Percentiles rank a stretch among this genome's conserved stretches.
Conservation (phyloP, 768 basidiomycete genomes). For the Boletus rufocinnamomeus region DNA sequence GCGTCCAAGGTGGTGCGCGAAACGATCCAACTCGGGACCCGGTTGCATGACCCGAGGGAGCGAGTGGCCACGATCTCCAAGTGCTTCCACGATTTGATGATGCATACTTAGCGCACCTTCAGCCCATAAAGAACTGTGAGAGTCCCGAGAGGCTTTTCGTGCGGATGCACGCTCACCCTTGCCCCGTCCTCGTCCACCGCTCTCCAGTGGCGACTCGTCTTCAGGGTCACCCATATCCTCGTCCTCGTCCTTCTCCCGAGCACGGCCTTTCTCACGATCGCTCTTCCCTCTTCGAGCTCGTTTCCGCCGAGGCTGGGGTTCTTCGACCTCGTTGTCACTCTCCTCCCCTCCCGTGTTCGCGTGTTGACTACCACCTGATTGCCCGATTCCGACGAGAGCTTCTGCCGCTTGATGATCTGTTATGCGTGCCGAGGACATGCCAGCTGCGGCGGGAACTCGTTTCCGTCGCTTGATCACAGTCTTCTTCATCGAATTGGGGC, state of each 20-base stretch:
- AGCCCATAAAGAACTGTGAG: constrained; percentile 33
- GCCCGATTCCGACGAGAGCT: constrained; percentile 81
- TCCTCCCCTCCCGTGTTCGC: constrained; percentile 41
- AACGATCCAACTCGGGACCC: constrained; percentile 34
- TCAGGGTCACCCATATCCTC: constrained; percentile 51
- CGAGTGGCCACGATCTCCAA: constrained; percentile 37
- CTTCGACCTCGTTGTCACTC: constrained; percentile 43
- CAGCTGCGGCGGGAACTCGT: constrained; percentile 86
- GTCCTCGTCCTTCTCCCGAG: constrained; percentile 45
- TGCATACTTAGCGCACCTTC: constrained; percentile 39
- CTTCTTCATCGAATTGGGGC: constrained; percentile 99
- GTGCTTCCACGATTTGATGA: constrained; percentile 37
- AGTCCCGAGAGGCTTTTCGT: constrained; percentile 39
- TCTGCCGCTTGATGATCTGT: constrained; percentile 89
- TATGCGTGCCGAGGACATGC: constrained; percentile 51
- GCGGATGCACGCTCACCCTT: constrained; percentile 41
- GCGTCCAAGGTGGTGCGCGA: constrained; percentile 37
- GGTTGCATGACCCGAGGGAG: constrained; percentile 35
- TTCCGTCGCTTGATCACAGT: constrained; percentile 98
- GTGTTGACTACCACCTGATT: constrained; percentile 41
- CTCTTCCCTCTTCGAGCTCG: constrained; percentile 46
- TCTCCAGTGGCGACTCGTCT: constrained; percentile 35
- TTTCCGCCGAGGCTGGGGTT: constrained; percentile 60
- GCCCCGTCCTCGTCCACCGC: constrained; percentile 35
- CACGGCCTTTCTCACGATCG: constrained; percentile 39